Evolutionary conservation across 148 eudicot genomes (phyloP), one percentile per base, ranked within the genome.

Genomic region (Rhododendron ovatum): DNA sequence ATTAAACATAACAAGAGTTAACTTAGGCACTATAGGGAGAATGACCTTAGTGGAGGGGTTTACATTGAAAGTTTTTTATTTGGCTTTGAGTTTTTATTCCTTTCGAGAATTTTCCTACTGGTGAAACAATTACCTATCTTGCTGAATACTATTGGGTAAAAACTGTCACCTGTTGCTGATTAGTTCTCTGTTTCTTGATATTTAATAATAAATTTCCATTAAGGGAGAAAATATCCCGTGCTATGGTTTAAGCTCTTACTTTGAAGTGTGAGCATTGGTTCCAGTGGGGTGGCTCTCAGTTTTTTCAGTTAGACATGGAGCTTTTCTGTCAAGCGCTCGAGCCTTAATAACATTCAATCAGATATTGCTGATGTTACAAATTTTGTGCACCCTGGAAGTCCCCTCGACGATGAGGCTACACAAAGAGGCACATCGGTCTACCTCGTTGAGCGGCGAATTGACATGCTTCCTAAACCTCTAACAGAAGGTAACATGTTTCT

Each of bases 341-440:
- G 84, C 94, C 93, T 94, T 96, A 83, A 95, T 85, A n/a, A 74
- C 75, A 43, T 83, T 82, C 33, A 88, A 85, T 85, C 53, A 97
- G 99, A 97, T 89, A 97, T 97, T 89, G 99, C 99, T 87, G 99
- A 97, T 88, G 99, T 97, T 82, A 97, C 99, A 41, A 97, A 97
- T 78, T 97, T 97, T 93, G 98, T 97, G 84, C 98, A 95, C 81
- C 95, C 98, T 88, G 99, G 98, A 78, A 97, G 95, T 28, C 96
- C 98, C 65, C 95, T 95, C 69, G 98, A 97, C 85, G 95, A 93
- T 8, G 99, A 95, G 90, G 99, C 98, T 89, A 86, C 99, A 83
- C 96, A 93, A 90, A 92, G 99, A 88, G 99, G 99, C 78, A 97
- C 99, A 43, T 95, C 99, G 35, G 98, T 95, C 84, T 97, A 97